phyloP scores from a whole-genome alignment of 345 rosid species.

The Arabis alpina region DNA sequence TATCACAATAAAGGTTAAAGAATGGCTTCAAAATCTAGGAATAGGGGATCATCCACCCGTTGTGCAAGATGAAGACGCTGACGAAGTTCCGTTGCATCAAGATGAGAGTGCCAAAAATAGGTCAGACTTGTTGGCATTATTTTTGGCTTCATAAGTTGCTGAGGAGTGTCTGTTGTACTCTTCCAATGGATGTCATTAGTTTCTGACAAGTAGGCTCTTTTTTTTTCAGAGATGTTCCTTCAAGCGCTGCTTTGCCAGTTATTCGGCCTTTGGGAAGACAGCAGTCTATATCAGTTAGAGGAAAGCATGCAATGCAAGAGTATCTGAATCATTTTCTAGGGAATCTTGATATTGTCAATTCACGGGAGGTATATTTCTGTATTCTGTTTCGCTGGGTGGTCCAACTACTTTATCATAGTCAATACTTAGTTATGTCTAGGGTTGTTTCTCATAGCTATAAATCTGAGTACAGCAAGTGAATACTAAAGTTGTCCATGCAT shows the following conservation, averaged over 20 bases:
- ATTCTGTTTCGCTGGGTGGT: constrained; percentile 6
- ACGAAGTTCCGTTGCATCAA: constrained; percentile 68
- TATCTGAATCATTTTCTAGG: constrained; percentile 94
- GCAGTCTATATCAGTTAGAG: constrained; percentile 84
- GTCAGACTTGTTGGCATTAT: constrained; percentile 44
- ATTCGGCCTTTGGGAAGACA: constrained; percentile 95
- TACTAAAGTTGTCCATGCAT: constrained; percentile 1
- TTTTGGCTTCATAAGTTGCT: constrained; percentile 23
- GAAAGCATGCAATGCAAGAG: constrained; percentile 96
- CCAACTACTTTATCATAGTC: constrained; percentile 19
- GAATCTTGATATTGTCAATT: constrained; percentile 90
- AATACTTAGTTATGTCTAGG: constrained; percentile 29
- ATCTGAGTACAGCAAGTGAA: constrained; percentile 21
- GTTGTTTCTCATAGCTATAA: constrained; percentile 37
- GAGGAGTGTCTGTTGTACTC: neutral
- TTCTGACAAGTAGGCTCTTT: constrained; percentile 44
- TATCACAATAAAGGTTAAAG: constrained; percentile 89
- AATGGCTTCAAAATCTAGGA: constrained; percentile 99
- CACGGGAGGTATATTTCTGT: constrained; percentile 73
- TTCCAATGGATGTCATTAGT: constrained; percentile 6
- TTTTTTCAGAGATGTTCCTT: constrained; percentile 92
- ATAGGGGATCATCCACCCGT: constrained; percentile 77
- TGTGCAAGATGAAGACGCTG: constrained; percentile 83
- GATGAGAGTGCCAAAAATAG: constrained; percentile 86
- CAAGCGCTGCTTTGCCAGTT: constrained; percentile 93